Evolutionary conservation across 2,329 filamentous ascomycete species (phyloP), one percentile per base, ranked within the genome.

Genomic region (Ophiostoma piceae): DNA sequence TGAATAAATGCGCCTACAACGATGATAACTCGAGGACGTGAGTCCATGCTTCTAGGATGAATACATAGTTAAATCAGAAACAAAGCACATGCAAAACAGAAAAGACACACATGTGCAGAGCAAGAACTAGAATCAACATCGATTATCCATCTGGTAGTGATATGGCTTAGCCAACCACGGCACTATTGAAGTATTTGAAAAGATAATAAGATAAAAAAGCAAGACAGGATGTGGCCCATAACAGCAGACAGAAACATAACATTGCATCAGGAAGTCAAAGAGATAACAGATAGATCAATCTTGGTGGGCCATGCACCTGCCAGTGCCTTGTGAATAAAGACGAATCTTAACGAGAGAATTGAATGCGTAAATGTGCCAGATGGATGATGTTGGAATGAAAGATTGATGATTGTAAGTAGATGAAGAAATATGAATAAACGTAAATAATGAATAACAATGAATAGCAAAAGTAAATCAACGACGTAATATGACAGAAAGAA

Each of bases 401-500:
- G 35, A 39, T 35, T 35, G 4, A 39, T 41, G n/a, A 57, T 7
- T 26, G 3, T 39, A n/a, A 26, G 4, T 5, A 65, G 9, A 22
- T n/a, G n/a, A 26, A 41, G 7, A 65, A 8, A n/a, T n/a, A 6
- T 29, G 11, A 11, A n/a, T 22, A 22, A 64, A 37, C 29, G 32
- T 37, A 37, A 39, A 57, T 8, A n/a, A 26, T 3, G 51, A 60
- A 41, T 41, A 41, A 14, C 39, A 14, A 41, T 51, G 47, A 35
- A 29, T 2, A 47, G 5, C 19, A 39, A 41, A 12, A 47, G 19
- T 47, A n/a, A 47, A 47, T 47, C 43, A 47, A 47, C 16, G 43
- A 47, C 43, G 43, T 47, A 47, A 47, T 19, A 47, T 19, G 51
- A 57, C 51, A 62, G 8, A 68, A 41, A 66, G 12, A 41, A 70